These are phyloP conservation scores for Alternaria panax DNA, from an alignment of 2,329 filamentous ascomycete genomes.

Conservation along the genomic window DNA sequence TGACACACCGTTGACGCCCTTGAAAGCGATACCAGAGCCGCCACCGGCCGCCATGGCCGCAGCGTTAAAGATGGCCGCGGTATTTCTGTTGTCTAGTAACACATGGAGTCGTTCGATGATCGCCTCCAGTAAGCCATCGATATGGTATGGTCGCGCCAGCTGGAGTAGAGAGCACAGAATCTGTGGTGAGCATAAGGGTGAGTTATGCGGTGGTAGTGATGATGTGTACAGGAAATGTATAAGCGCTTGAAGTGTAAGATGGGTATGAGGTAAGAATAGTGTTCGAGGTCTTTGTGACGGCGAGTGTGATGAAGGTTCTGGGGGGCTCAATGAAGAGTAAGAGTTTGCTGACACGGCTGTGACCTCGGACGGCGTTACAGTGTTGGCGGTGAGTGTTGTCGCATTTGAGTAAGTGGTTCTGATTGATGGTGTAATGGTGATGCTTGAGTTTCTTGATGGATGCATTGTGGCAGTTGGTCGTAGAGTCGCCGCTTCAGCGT, in stretches of 20 bases:
- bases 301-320: constrained; percentile 61
- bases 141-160: constrained; percentile 88
- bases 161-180: constrained; percentile 95
- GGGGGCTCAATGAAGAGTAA: constrained; percentile 56
- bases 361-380: constrained; percentile 46
- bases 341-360: constrained; percentile 52
- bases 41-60: constrained; percentile 97
- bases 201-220: constrained; percentile 77
- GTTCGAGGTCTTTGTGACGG: constrained; percentile 78
- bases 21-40: constrained; percentile 79
- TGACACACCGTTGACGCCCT: constrained; percentile 39
- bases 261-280: constrained; percentile 91
- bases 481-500: constrained; percentile 75
- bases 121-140: constrained; percentile 91
- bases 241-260: constrained; percentile 85
- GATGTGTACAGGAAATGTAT: constrained; percentile 95
- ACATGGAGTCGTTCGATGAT: constrained; percentile 90
- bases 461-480: constrained; percentile 65
- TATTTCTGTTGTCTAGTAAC: constrained; percentile 89
- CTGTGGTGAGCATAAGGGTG: constrained; percentile 87
- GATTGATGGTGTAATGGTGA: constrained; percentile 80
- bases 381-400: constrained; percentile 54
- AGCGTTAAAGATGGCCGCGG: constrained; percentile 96
- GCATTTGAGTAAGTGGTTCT: constrained; percentile 57
- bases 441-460: constrained; percentile 76